Percentiles rank a stretch among this genome's conserved stretches.
Evolutionary conservation across 75 land plant species (phyloP).

Genomic region (Sequoiadendron giganteum): DNA sequence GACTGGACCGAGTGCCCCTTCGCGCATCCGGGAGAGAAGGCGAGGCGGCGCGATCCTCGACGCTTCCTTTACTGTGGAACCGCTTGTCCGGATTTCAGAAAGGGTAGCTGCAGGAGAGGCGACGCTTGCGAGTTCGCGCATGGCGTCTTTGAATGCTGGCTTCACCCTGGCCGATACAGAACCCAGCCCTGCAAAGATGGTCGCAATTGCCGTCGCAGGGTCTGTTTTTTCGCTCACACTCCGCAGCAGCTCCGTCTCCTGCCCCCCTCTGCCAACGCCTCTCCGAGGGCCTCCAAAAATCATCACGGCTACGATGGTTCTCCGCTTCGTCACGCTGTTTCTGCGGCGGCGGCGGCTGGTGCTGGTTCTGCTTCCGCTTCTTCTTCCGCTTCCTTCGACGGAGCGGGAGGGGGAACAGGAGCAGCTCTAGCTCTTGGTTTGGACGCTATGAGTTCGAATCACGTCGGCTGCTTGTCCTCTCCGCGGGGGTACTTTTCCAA

Average conservation of each 20-base stretch:
- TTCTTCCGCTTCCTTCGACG: not conserved
- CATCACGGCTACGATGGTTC: constrained; percentile 37
- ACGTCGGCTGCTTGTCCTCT: not conserved
- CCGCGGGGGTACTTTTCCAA: not conserved
- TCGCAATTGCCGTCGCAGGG: constrained; percentile 45
- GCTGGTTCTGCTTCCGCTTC: not conserved
- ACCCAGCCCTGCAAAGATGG: constrained; percentile 87
- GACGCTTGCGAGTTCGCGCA: constrained; percentile 72
- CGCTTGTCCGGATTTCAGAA: constrained; percentile 73
- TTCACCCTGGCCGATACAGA: constrained; percentile 71
- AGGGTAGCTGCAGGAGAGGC: constrained; percentile 60
- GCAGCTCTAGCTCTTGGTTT: not conserved
- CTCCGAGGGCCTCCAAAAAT: not conserved
- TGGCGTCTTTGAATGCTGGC: constrained; percentile 92
- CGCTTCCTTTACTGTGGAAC: constrained; percentile 65
- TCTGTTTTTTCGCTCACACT: constrained; percentile 57
- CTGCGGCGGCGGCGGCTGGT: not conserved
- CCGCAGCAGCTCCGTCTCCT: constrained; percentile 62
- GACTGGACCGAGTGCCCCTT: constrained; percentile 87
- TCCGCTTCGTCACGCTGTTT: constrained; percentile 19
- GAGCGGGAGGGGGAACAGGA: not conserved
- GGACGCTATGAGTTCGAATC: not conserved
- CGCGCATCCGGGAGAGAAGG: constrained; percentile 81
- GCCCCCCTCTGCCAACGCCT: constrained; percentile 5
- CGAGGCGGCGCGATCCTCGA: constrained; percentile 68